Base-by-base conservation (phyloP, 1,139 yeast species). In the Kodamaea ohmeri region DNA sequence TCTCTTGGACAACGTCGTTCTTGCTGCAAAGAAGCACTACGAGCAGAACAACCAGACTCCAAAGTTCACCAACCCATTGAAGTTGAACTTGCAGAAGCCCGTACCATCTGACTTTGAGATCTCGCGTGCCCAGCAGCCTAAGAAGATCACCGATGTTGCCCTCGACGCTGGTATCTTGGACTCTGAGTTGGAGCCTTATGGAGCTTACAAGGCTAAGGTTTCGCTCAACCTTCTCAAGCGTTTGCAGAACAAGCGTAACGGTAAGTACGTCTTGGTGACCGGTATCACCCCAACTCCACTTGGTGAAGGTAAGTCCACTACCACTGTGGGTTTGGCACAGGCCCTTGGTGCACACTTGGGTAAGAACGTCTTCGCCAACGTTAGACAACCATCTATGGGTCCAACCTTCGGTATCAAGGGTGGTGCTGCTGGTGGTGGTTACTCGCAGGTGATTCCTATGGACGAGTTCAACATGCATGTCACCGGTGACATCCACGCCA, bases 401-500 rank as follows among this genome's bases (percentile, higher is more conserved):
- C 98, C 98, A 44, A 92, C 98, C 15, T 92, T 92, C 56, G 98
- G 98, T 66, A 89, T 92, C 59, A 92, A 90, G 68, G 97, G 97
- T 61, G 98, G 98, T 66, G 98, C 98, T 47, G 97, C 98, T 14
- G 98, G 98, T 60, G 98, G 98, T 61, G 98, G 98, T 44, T 92
- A 90, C 67, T 84, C 97, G 7, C 97, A 92, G 69, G 97, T 92
- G 36, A 89, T 92, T 57, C 98, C 98, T 47, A 92, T 92, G 98
- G 98, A 92, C 63, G 98, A 92, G 66, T 92, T 92, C 74, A 92
- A 92, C 72, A 80, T 92, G 86, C 98, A 92, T 62, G 80, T 92
- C 50, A 92, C 98, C 36, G 98, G 98, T 63, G 98, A 92, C 63
- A 90, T 92, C 52, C 98, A 92, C 63, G 98, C 98, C 40, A 88